These are phyloP conservation scores for Dactylonectria macrodidyma DNA, from an alignment of 2,329 filamentous ascomycete species.

Conservation along the genomic window DNA sequence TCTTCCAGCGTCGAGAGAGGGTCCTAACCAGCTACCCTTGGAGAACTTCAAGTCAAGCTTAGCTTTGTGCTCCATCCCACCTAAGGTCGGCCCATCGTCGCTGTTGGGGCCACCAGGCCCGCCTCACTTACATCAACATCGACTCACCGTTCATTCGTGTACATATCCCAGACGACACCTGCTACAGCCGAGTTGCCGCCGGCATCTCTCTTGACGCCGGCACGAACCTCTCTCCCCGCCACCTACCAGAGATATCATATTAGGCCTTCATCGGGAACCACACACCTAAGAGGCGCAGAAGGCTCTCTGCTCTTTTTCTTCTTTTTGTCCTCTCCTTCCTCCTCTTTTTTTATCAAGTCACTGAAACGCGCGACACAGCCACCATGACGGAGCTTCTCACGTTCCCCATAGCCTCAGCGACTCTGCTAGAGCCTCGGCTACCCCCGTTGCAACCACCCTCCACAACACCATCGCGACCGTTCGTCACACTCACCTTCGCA, in stretches of 20 bases:
- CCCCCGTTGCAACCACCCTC: constrained; percentile 38
- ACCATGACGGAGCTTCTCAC: constrained; percentile 54
- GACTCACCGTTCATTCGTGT: constrained; percentile 3
- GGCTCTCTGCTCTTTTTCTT: constrained; percentile 1
- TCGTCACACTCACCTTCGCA: constrained; percentile 90
- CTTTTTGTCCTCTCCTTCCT: constrained; percentile 1
- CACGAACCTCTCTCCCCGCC: constrained; percentile 16
- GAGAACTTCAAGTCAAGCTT: not conserved
- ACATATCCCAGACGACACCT: constrained; percentile 9
- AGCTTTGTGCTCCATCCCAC: constrained; percentile 13
- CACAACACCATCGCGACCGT: constrained; percentile 51
- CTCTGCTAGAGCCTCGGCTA: constrained; percentile 53
- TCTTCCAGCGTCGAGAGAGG: not conserved
- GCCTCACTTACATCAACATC: constrained; percentile 11
- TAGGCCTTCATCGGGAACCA: constrained; percentile 20
- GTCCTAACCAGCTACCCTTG: constrained; percentile 5
- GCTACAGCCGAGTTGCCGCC: constrained; percentile 31
- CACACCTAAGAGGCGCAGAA: not conserved
- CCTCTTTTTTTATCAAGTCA: not conserved
- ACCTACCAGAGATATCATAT: constrained; percentile 17
- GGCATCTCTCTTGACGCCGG: constrained; percentile 29
- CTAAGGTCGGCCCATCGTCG: not conserved
- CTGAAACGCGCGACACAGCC: not conserved
- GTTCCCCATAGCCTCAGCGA: constrained; percentile 51
- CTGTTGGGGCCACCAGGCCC: not conserved